Evolutionary conservation across 2,329 filamentous ascomycete genomes (phyloP).

Genomic region (Monilinia laxa): DNA sequence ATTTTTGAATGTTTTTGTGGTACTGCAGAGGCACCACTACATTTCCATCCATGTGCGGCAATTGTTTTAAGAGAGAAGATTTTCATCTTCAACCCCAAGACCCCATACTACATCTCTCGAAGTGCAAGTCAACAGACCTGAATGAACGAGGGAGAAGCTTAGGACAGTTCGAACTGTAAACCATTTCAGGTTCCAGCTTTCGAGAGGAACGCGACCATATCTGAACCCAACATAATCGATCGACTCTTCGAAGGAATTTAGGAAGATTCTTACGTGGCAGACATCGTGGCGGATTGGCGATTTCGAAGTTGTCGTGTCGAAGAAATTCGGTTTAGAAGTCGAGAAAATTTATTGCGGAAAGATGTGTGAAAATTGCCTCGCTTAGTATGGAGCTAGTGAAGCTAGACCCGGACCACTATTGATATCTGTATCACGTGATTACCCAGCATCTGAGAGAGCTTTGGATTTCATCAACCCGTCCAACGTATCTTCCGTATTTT

Average conservation of each 20-base stretch:
- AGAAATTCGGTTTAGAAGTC: background rate
- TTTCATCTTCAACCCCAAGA: slow-evolving; percentile 71
- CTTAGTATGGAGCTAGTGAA: slow-evolving; percentile 7
- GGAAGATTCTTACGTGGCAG: slow-evolving; percentile 42
- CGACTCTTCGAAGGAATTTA: slow-evolving; percentile 31
- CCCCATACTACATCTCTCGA: slow-evolving; percentile 64
- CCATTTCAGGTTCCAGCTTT: slow-evolving; percentile 54
- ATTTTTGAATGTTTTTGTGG: slow-evolving; percentile 33
- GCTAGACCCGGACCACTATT: background rate
- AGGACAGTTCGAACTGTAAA: slow-evolving; percentile 80
- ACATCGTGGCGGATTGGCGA: slow-evolving; percentile 54
- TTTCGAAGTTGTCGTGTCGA: slow-evolving; percentile 39
- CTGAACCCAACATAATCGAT: slow-evolving; percentile 37
- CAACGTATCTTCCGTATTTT: slow-evolving; percentile 48
- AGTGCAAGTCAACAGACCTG: slow-evolving; percentile 51
- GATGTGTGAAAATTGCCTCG: slow-evolving; percentile 19
- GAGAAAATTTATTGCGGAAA: slow-evolving; percentile 9
- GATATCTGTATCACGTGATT: background rate
- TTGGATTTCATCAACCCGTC: slow-evolving; percentile 43
- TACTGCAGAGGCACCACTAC: slow-evolving; percentile 35
- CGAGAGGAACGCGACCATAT: slow-evolving; percentile 78
- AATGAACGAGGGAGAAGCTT: slow-evolving; percentile 56
- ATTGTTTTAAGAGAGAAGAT: slow-evolving; percentile 76
- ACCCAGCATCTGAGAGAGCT: background rate
- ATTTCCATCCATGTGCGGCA: slow-evolving; percentile 52